These are phyloP conservation scores for Candida pseudofarinosa DNA, from an alignment of 805 yeast genomes.

Conservation along the genomic window DNA sequence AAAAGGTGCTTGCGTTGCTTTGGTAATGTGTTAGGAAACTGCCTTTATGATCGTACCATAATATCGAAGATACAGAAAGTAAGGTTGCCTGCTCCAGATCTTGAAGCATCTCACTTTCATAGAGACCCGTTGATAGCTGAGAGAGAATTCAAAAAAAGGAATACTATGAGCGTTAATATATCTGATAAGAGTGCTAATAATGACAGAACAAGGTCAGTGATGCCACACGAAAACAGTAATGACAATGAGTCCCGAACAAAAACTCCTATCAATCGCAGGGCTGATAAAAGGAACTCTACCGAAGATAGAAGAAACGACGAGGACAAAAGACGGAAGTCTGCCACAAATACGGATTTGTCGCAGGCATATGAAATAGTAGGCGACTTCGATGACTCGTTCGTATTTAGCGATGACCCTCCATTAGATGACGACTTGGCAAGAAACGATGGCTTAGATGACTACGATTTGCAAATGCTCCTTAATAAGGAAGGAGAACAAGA, in stretches of 20 bases:
- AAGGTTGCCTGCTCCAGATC: slow-evolving; percentile 25
- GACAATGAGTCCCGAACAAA: not conserved
- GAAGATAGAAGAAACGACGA: not conserved
- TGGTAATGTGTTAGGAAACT: slow-evolving; percentile 77
- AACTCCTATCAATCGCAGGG: not conserved
- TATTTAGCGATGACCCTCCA: slow-evolving; percentile 36
- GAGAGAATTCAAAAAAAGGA: slow-evolving; percentile 20
- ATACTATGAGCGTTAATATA: slow-evolving; percentile 5
- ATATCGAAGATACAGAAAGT: slow-evolving; percentile 47
- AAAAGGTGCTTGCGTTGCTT: slow-evolving; percentile 77
- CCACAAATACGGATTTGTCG: not conserved
- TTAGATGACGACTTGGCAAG: slow-evolving; percentile 8
- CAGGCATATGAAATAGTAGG: slow-evolving; percentile 14
- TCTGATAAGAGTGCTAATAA: slow-evolving; percentile 1
- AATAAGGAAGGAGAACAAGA: slow-evolving; percentile 7
- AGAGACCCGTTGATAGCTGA: slow-evolving; percentile 32
- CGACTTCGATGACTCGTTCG: slow-evolving; percentile 39
- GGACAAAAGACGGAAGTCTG: not conserved
- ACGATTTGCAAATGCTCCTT: slow-evolving; percentile 19
- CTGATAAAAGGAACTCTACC: slow-evolving; percentile 1
- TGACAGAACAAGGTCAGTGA: not conserved
- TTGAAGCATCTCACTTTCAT: slow-evolving; percentile 29
- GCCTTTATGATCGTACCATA: slow-evolving; percentile 74
- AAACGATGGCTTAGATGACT: slow-evolving; percentile 19
- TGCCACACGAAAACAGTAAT: not conserved